phyloP scores from a whole-genome alignment of 1,284 basidiomycete species.

The Cutaneotrichosporon sp. region DNA sequence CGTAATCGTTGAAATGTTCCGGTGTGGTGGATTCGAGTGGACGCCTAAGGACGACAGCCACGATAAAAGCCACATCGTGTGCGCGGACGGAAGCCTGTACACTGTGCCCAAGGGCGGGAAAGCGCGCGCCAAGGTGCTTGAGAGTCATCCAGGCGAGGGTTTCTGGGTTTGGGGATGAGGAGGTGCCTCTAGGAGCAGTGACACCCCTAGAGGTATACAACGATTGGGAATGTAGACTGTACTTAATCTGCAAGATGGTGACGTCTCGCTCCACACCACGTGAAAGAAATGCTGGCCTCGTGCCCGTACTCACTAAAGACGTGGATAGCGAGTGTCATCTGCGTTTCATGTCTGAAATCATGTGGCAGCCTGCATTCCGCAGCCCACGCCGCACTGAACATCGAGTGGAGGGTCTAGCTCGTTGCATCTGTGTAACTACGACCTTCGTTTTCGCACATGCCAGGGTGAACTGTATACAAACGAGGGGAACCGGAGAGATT shows the following conservation, averaged over 20 bases:
- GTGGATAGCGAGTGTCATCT: too few relatives aligned
- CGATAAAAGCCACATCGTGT: constrained; percentile 53
- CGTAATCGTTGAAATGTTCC: constrained; percentile 74
- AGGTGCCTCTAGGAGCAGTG: neutral
- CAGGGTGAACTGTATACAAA: constrained; percentile 2
- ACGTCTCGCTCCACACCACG: too few relatives aligned
- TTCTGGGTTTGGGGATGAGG: constrained; percentile 26
- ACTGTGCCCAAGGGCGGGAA: constrained; percentile 57
- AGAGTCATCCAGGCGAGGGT: constrained; percentile 9
- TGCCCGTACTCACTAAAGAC: too few relatives aligned
- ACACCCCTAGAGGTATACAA: too few relatives aligned
- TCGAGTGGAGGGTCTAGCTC: too few relatives aligned
- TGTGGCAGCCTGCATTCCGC: too few relatives aligned
- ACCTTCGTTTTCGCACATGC: constrained; percentile 3
- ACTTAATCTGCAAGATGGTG: neutral
- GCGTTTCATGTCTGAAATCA: too few relatives aligned
- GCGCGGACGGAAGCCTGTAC: constrained; percentile 67
- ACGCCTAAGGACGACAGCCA: constrained; percentile 55
- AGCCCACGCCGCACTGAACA: too few relatives aligned
- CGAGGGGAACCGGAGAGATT: constrained; percentile 1
- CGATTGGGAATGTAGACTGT: neutral
- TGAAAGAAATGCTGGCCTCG: too few relatives aligned
- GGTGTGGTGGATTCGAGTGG: constrained; percentile 81
- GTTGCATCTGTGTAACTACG: constrained; percentile 4
- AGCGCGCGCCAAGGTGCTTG: constrained; percentile 21